Evolutionary conservation across 2,329 filamentous ascomycete species (phyloP).

Genomic region (Exserohilum turcica): DNA sequence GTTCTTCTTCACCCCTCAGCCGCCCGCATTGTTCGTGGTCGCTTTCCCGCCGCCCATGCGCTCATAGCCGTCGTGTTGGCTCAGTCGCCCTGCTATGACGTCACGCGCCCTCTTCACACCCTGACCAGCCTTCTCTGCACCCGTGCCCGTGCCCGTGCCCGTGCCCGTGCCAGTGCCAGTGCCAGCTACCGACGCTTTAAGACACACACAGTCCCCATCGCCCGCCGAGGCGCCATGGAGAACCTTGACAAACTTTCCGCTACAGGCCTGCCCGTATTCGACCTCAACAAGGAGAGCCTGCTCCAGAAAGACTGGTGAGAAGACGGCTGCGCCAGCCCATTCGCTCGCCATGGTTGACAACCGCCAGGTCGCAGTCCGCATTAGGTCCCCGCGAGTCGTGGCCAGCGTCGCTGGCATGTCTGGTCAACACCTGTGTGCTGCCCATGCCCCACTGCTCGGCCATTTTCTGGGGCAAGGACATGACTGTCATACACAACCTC

Average conservation of each 20-base stretch:
- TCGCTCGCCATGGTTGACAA: not conserved
- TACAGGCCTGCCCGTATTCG: slow-evolving; percentile 37
- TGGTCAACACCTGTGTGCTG: slow-evolving; percentile 45
- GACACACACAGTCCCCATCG: slow-evolving; percentile 4
- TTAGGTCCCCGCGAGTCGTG: slow-evolving; percentile 45
- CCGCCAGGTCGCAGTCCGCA: slow-evolving; percentile 33
- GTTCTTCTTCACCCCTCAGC: slow-evolving; percentile 3
- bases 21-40: not conserved
- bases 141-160: too few relatives aligned
- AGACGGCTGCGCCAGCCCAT: not conserved
- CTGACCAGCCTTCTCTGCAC: slow-evolving; percentile 10
- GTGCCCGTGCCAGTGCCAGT: too few relatives aligned
- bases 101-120: slow-evolving; percentile 8
- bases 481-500: slow-evolving; percentile 49
- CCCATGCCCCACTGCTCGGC: slow-evolving; percentile 51
- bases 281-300: slow-evolving; percentile 38
- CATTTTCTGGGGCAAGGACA: slow-evolving; percentile 50
- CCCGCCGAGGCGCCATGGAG: slow-evolving; percentile 14
- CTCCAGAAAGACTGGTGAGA: slow-evolving; percentile 37
- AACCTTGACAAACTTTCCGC: slow-evolving; percentile 41
- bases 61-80: slow-evolving; percentile 4
- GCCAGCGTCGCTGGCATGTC: slow-evolving; percentile 39
- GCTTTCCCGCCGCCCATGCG: slow-evolving; percentile 4
- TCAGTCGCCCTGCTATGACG: slow-evolving; percentile 12
- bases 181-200: slow-evolving; percentile 6